phyloP scores from a whole-genome alignment of 345 rosid genomes.

The Bretschneidera sinensis region DNA sequence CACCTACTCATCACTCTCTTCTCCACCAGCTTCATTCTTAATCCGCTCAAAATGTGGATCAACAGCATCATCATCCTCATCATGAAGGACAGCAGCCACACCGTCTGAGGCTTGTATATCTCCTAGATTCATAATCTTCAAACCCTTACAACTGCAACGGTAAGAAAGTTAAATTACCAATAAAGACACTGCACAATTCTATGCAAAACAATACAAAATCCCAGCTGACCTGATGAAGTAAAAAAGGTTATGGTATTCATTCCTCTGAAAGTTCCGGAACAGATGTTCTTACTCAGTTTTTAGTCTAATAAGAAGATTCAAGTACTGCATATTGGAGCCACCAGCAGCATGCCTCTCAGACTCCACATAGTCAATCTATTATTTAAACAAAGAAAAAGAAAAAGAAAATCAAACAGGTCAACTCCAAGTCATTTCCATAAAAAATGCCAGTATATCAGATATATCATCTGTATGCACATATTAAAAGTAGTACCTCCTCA shows the following conservation, averaged over 20 bases:
- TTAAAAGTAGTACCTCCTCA: conserved; percentile 60
- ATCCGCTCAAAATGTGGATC: conserved; percentile 96
- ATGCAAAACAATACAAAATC: conserved; percentile 11
- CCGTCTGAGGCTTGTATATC: conserved; percentile 50
- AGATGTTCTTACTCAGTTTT: conserved; percentile 97
- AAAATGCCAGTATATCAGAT: background rate
- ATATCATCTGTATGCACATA: background rate
- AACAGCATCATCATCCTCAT: conserved; percentile 81
- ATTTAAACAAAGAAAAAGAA: conserved; percentile 8
- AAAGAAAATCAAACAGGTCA: conserved; percentile 7
- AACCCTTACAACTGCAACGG: conserved; percentile 64
- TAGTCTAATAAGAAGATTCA: conserved; percentile 86
- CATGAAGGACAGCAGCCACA: conserved; percentile 70
- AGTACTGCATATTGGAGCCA: conserved; percentile 98
- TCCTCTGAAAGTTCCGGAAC: conserved; percentile 93
- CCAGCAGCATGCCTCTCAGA: conserved; percentile 99
- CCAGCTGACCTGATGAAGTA: conserved; percentile 68
- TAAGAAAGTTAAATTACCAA: background rate
- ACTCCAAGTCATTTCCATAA: background rate
- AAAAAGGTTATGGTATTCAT: conserved; percentile 86
- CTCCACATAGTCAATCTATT: conserved; percentile 89
- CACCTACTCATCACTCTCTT: conserved; percentile 97
- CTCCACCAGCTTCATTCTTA: conserved; percentile 73
- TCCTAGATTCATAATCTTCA: conserved; percentile 92
- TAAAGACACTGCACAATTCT: background rate